Percentiles rank a stretch among this genome's conserved stretches.
These are phyloP conservation scores for Dittrichia graveolens DNA, from an alignment of 129 eudicot species.

Conservation along the genomic window DNA sequence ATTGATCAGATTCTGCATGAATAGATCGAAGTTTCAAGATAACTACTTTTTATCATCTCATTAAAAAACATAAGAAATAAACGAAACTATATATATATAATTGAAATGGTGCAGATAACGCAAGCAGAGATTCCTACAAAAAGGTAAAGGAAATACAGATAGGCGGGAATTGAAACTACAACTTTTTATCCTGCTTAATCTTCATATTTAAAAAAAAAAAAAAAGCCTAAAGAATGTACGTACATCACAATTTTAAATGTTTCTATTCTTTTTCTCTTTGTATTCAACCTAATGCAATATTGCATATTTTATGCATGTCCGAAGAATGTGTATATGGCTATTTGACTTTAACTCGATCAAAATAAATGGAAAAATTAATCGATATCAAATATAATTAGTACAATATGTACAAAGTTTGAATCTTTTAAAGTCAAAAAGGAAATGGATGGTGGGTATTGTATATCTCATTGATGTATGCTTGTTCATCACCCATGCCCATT, in stretches of 20 bases:
- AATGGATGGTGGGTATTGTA: constrained; percentile 6
- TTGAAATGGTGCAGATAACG: constrained; percentile 14
- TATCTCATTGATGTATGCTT: constrained; percentile 28
- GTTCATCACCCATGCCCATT: constrained; percentile 28
- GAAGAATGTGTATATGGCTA: not conserved
- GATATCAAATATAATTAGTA: not conserved
- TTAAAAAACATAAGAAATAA: no score
- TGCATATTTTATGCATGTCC: not conserved
- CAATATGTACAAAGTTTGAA: constrained; percentile 3
- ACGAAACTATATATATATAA: not conserved
- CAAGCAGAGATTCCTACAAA: constrained; percentile 25
- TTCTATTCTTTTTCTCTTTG: not conserved
- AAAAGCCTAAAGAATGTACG: constrained; percentile 22
- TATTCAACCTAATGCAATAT: constrained; percentile 20
- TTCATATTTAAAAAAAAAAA: not conserved
- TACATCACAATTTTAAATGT: not conserved
- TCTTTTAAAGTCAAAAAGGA: constrained; percentile 25
- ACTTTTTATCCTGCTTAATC: constrained; percentile 21
- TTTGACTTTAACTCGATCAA: no score
- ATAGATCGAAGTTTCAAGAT: no score
- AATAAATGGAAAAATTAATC: no score
- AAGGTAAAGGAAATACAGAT: constrained; percentile 28
- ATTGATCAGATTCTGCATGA: no score
- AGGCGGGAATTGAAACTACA: constrained; percentile 5
- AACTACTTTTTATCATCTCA: no score